Evolutionary conservation across 2,329 filamentous ascomycete genomes (phyloP).

Genomic region (Sporothrix phasma): DNA sequence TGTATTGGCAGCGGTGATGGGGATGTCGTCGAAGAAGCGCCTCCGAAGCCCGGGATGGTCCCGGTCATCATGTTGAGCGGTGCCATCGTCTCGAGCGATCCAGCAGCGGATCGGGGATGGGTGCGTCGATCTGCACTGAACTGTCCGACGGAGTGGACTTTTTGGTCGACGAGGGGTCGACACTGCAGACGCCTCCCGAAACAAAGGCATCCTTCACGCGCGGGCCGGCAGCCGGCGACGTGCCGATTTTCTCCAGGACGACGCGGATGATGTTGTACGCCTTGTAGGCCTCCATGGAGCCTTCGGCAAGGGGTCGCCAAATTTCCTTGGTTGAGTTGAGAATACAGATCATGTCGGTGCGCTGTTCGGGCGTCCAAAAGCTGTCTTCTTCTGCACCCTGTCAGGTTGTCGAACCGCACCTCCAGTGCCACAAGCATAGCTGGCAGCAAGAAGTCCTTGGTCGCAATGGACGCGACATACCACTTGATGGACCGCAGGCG

Average conservation of each 20-base stretch:
- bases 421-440: conserved; percentile 79
- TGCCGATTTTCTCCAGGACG: conserved; percentile 68
- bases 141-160: conserved; percentile 7
- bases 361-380: conserved; percentile 49
- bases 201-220: not conserved
- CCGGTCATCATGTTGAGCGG: conserved; percentile 33
- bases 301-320: conserved; percentile 67
- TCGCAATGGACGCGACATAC: conserved; percentile 69
- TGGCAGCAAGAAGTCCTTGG: conserved; percentile 76
- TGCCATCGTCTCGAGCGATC: conserved; percentile 32
- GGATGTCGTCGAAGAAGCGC: not conserved
- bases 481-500: conserved; percentile 64
- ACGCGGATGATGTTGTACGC: conserved; percentile 70
- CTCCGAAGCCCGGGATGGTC: conserved; percentile 21
- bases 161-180: not conserved
- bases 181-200: not conserved
- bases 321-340: conserved; percentile 66
- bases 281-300: conserved; percentile 85
- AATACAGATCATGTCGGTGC: conserved; percentile 64
- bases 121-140: not conserved
- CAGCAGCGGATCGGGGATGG: conserved; percentile 23
- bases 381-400: conserved; percentile 32
- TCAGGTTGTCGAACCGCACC: conserved; percentile 58
- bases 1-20: not conserved
- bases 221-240: not conserved